These are phyloP conservation scores for Talaromyces liani DNA, from an alignment of 495 filamentous ascomycete genomes.

Conservation along the genomic window DNA sequence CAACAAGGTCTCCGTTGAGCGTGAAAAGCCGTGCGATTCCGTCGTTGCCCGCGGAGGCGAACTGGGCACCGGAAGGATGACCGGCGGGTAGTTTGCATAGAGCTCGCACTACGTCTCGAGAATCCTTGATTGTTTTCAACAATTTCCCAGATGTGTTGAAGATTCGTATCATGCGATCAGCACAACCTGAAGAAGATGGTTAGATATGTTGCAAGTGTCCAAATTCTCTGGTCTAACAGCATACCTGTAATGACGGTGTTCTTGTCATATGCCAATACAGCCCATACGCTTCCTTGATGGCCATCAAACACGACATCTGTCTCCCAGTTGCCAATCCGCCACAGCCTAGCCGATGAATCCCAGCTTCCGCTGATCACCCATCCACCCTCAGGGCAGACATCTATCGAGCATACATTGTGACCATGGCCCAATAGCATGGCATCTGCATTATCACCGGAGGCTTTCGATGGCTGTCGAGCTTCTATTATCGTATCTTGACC, in stretches of 20 bases:
- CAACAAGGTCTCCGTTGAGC: conserved; percentile 61
- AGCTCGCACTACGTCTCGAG: conserved; percentile 73
- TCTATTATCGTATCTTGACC: conserved; percentile 92
- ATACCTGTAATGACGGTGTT: conserved; percentile 75
- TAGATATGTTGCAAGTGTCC: neutral
- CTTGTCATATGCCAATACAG: conserved; percentile 75
- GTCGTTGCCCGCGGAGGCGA: conserved; percentile 86
- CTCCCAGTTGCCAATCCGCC: conserved; percentile 72
- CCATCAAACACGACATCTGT: conserved; percentile 61
- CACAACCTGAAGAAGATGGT: conserved; percentile 50
- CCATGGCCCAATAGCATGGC: conserved; percentile 79
- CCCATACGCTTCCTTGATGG: conserved; percentile 81
- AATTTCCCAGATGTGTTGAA: conserved; percentile 62
- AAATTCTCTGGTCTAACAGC: neutral
- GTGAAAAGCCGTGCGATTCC: conserved; percentile 81
- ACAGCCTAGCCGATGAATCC: conserved; percentile 80
- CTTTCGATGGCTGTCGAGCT: conserved; percentile 60
- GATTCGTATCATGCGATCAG: conserved; percentile 81
- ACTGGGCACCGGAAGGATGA: conserved; percentile 73
- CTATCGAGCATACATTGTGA: conserved; percentile 80
- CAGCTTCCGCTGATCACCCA: conserved; percentile 90
- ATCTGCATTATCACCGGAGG: conserved; percentile 68
- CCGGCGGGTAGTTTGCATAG: conserved; percentile 72
- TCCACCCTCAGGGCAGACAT: conserved; percentile 59
- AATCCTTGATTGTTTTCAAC: conserved; percentile 60